These are phyloP conservation scores for Cercospora sojina DNA, from an alignment of 2,329 filamentous ascomycete genomes.

Conservation along the genomic window DNA sequence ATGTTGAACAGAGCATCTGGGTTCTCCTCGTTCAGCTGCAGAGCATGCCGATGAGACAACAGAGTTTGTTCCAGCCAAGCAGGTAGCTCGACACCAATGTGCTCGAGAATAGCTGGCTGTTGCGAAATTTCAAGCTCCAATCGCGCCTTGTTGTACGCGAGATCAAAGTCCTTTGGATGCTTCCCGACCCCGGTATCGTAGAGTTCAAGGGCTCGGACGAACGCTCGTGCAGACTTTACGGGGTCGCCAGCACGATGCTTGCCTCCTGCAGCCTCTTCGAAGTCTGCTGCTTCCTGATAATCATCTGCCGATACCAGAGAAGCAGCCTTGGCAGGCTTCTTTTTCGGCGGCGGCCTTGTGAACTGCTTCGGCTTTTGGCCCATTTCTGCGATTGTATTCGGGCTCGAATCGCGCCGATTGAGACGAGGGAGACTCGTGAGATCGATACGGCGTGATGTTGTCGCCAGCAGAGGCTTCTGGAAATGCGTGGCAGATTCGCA, in stretches of 20 bases:
- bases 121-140: conserved; percentile 69
- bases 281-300: conserved; percentile 66
- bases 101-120: conserved; percentile 60
- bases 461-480: background rate
- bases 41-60: conserved; percentile 62
- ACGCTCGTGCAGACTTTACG: conserved; percentile 62
- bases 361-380: conserved; percentile 36
- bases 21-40: conserved; percentile 60
- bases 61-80: conserved; percentile 62
- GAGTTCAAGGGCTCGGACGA: conserved; percentile 62
- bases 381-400: conserved; percentile 21
- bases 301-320: conserved; percentile 63
- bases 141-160: conserved; percentile 74
- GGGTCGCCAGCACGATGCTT: conserved; percentile 74
- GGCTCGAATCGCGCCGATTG: background rate
- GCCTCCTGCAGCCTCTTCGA: conserved; percentile 68
- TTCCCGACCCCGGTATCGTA: conserved; percentile 64
- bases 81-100: conserved; percentile 55
- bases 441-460: background rate
- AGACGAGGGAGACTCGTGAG: background rate
- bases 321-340: conserved; percentile 42
- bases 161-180: conserved; percentile 64
- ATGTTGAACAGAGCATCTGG: conserved; percentile 70
- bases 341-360: conserved; percentile 33
- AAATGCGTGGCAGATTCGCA: conserved; percentile 2